phyloP scores from a whole-genome alignment of 768 basidiomycete species.

The Lyophyllum semitale region DNA sequence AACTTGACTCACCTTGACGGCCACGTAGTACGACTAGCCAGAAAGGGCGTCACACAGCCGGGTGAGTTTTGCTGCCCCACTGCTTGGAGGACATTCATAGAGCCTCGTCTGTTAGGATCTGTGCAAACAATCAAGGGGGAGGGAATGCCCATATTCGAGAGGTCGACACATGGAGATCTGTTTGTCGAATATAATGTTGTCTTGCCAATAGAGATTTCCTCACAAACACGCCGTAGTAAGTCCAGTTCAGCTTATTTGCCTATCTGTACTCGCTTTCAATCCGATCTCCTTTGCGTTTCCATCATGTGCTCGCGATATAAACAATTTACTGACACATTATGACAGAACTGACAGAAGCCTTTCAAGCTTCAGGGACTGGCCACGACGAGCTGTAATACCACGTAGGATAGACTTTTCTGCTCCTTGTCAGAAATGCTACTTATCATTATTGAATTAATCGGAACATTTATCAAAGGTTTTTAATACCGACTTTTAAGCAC shows the following conservation, averaged over 20 bases:
- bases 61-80: conserved; percentile 42
- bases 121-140: conserved; percentile 86
- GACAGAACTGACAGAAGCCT: conserved; percentile 27
- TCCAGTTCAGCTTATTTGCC: conserved; percentile 13
- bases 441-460: conserved; percentile 8
- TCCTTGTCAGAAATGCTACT: background rate
- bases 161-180: conserved; percentile 72
- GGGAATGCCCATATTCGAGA: conserved; percentile 81
- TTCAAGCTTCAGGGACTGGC: conserved; percentile 17
- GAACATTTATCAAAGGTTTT: background rate
- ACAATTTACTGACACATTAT: conserved; percentile 8
- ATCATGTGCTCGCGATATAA: conserved; percentile 2
- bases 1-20: conserved; percentile 94
- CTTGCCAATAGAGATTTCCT: conserved; percentile 71
- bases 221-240: conserved; percentile 77
- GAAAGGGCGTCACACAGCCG: conserved; percentile 89
- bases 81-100: background rate
- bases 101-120: conserved; percentile 53
- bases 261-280: background rate
- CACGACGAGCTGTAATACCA: conserved; percentile 26
- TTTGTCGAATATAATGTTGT: conserved; percentile 95
- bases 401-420: background rate
- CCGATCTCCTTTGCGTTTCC: background rate
- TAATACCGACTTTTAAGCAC: background rate
- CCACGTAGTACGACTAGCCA: conserved; percentile 66